These are phyloP conservation scores for Stenogyne calaminthoides DNA, from an alignment of 305 asterid species.

Conservation along the genomic window DNA sequence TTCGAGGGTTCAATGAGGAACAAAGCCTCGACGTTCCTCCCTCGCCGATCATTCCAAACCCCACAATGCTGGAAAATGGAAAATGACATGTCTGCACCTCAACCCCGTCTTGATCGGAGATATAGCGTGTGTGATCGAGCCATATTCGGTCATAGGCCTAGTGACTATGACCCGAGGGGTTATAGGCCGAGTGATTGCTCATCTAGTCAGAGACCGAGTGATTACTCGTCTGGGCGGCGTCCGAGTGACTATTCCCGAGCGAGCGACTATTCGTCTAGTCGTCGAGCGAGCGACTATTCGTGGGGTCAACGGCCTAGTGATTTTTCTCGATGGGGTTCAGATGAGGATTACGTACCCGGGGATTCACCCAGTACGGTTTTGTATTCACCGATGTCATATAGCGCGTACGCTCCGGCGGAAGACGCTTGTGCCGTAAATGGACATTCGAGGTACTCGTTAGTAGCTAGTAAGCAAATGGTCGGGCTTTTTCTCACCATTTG, in stretches of 20 bases:
- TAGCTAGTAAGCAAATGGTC: constrained; percentile 97
- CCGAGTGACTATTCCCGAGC: constrained; percentile 84
- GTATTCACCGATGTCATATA: constrained; percentile 64
- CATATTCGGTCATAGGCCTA: constrained; percentile 71
- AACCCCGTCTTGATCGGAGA: constrained; percentile 78
- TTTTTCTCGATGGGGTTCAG: constrained; percentile 94
- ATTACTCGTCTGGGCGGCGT: constrained; percentile 61
- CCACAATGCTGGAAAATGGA: constrained; percentile 76
- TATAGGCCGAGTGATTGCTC: constrained; percentile 74
- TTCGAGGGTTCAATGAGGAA: constrained; percentile 77
- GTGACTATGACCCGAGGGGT: constrained; percentile 70
- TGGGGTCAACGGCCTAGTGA: constrained; percentile 98
- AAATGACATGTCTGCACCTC: constrained; percentile 64
- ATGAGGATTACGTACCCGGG: constrained; percentile 81
- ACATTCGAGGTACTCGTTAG: constrained; percentile 72
- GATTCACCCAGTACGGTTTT: constrained; percentile 91
- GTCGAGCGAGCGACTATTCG: constrained; percentile 84
- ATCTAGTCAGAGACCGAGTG: constrained; percentile 68
- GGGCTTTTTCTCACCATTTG: constrained; percentile 92
- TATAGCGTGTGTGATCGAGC: constrained; percentile 87
- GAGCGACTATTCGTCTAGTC: constrained; percentile 74
- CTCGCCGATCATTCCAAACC: constrained; percentile 92
- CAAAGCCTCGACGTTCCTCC: constrained; percentile 73
- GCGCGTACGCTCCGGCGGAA: constrained; percentile 51
- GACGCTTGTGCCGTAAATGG: constrained; percentile 49